phyloP scores from a whole-genome alignment of 2,329 filamentous ascomycete genomes.

The Calonectria fujianensis region DNA sequence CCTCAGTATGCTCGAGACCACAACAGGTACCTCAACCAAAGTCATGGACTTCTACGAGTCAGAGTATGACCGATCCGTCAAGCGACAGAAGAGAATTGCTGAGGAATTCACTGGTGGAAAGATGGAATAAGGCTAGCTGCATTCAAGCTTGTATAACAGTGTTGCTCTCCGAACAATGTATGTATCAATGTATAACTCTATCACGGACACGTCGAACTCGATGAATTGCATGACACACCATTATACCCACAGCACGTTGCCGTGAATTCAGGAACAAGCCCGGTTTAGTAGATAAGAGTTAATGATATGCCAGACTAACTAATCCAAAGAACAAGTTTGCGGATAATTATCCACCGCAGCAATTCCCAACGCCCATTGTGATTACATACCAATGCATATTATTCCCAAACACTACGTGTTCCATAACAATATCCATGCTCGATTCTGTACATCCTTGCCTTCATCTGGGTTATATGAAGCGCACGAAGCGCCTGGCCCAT shows the following conservation, averaged over 20 bases:
- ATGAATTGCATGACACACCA: slow-evolving; percentile 9
- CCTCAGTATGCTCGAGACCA: slow-evolving; percentile 64
- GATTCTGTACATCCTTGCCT: slow-evolving; percentile 22
- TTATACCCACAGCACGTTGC: too few relatives aligned
- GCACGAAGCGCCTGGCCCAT: slow-evolving; percentile 3
- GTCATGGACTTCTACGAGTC: slow-evolving; percentile 61
- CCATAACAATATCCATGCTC: slow-evolving; percentile 7
- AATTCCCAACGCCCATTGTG: slow-evolving; percentile 36
- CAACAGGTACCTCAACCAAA: slow-evolving; percentile 60
- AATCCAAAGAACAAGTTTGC: slow-evolving; percentile 25
- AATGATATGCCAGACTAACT: slow-evolving; percentile 14
- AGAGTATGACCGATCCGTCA: slow-evolving; percentile 67
- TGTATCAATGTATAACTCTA: slow-evolving; percentile 54
- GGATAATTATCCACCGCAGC: background rate
- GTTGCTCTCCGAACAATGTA: slow-evolving; percentile 31
- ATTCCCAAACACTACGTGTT: slow-evolving; percentile 19
- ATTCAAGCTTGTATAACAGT: slow-evolving; percentile 53
- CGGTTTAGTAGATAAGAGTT: background rate
- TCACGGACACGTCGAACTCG: slow-evolving; percentile 39
- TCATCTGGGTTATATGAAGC: slow-evolving; percentile 30
- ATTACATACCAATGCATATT: slow-evolving; percentile 24
- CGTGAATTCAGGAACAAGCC: too few relatives aligned
- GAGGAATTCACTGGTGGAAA: slow-evolving; percentile 77
- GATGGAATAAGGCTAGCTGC: slow-evolving; percentile 62
- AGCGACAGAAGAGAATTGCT: slow-evolving; percentile 73